A percentile compares a stretch with the other conserved stretches of the same genome.
Evolutionary conservation across 106 monocot genomes (phyloP).

Genomic region (Ottelia alismoides): DNA sequence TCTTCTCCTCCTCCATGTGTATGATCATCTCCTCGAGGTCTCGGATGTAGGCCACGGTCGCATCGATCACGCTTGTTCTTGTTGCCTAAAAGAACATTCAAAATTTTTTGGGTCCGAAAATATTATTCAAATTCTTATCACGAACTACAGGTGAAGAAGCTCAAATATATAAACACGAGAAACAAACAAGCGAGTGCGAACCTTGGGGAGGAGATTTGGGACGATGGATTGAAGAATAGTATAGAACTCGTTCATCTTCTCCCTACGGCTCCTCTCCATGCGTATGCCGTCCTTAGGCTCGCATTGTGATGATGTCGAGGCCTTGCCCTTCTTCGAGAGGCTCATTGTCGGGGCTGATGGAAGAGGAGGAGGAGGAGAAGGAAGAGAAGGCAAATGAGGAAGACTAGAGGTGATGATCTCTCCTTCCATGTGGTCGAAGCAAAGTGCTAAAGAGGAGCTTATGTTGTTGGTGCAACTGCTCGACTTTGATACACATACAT

Average conservation of each 20-base stretch:
- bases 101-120: neutral
- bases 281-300: too few species aligned
- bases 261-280: constrained; percentile 31
- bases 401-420: too few species aligned
- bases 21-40: constrained; percentile 20
- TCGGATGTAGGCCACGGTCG: constrained; percentile 32
- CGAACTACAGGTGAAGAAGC: neutral
- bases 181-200: neutral
- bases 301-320: too few species aligned
- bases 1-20: constrained; percentile 19
- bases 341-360: too few species aligned
- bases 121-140: neutral
- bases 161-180: neutral
- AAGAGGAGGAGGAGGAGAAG: too few species aligned
- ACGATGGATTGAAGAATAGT: constrained; percentile 32
- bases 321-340: too few species aligned
- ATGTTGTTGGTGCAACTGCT: too few species aligned
- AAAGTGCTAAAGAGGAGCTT: too few species aligned
- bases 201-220: constrained; percentile 46
- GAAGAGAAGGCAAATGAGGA: too few species aligned
- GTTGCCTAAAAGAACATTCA: constrained; percentile 25
- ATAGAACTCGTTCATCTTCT: constrained; percentile 37
- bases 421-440: too few species aligned
- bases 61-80: constrained; percentile 32
- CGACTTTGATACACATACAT: too few species aligned